These are phyloP conservation scores for Starmera stellimalicola DNA, from an alignment of 1,139 yeast genomes.

Conservation along the genomic window DNA sequence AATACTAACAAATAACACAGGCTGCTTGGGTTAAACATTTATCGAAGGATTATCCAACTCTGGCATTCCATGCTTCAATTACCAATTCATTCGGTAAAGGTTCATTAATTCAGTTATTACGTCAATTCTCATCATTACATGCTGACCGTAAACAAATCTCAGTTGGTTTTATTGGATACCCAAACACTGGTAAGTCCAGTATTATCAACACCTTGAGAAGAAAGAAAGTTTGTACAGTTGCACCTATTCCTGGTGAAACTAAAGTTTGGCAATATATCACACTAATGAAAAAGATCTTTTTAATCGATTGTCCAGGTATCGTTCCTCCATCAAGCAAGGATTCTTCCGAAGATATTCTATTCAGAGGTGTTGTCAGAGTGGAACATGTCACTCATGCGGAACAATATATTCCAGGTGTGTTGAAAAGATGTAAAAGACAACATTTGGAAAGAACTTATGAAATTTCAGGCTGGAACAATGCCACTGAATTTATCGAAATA, in stretches of 20 bases:
- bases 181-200: conserved; percentile 94
- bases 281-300: conserved; percentile 86
- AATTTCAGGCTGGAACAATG: conserved; percentile 81
- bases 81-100: conserved; percentile 98
- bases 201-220: conserved; percentile 88
- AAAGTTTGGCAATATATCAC: conserved; percentile 99
- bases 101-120: conserved; percentile 79
- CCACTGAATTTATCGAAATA: conserved; percentile 78
- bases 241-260: conserved; percentile 98
- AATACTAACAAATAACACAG: conserved; percentile 48
- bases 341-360: conserved; percentile 84
- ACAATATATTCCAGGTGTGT: conserved; percentile 84
- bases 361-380: conserved; percentile 96
- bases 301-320: conserved; percentile 98
- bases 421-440: conserved; percentile 77
- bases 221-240: conserved; percentile 94
- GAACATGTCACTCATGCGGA: conserved; percentile 95
- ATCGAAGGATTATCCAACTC: conserved; percentile 85
- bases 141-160: conserved; percentile 92
- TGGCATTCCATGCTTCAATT: conserved; percentile 97
- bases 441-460: conserved; percentile 96
- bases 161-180: conserved; percentile 95
- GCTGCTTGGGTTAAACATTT: conserved; percentile 98
- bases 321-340: conserved; percentile 93
- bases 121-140: conserved; percentile 89